Conservation (phyloP, 108 stramenopile genomes). For the Cyclotella atomus region DNA sequence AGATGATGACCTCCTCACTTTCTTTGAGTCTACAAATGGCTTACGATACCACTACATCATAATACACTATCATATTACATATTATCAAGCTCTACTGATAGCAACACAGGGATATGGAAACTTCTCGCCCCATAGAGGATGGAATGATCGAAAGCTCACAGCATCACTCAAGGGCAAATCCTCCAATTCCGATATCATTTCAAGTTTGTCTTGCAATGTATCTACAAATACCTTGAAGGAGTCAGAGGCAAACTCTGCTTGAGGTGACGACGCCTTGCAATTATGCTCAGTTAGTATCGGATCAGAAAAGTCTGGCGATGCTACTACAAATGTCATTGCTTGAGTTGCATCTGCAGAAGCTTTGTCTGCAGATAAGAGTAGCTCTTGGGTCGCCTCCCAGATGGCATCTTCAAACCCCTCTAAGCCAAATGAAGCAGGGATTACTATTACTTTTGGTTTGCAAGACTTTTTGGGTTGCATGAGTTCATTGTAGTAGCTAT, state of each 20-base stretch:
- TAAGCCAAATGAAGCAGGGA: constrained; percentile 50
- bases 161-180: constrained; percentile 11
- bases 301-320: constrained; percentile 43
- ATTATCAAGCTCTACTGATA: constrained; percentile 1
- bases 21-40: no score
- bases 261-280: constrained; percentile 21
- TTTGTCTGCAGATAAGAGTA: not conserved
- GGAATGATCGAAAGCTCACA: constrained; percentile 22
- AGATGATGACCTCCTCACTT: no score
- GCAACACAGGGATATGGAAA: constrained; percentile 42
- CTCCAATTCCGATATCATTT: constrained; percentile 15
- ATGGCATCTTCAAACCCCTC: constrained; percentile 48
- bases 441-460: constrained; percentile 34
- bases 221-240: constrained; percentile 28
- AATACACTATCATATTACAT: no score
- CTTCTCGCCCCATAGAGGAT: constrained; percentile 41
- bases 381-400: constrained; percentile 40
- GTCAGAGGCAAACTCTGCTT: constrained; percentile 44
- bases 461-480: not conserved
- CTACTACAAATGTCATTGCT: constrained; percentile 38
- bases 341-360: not conserved
- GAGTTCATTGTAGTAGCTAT: constrained; percentile 35
- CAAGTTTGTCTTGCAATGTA: constrained; percentile 17
- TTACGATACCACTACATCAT: no score
- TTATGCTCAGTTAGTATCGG: constrained; percentile 25